Percentiles rank a stretch among this genome's conserved stretches.
These are phyloP conservation scores for Dothideomycetes sp. DNA, from an alignment of 2,329 filamentous ascomycete species.

Conservation along the genomic window DNA sequence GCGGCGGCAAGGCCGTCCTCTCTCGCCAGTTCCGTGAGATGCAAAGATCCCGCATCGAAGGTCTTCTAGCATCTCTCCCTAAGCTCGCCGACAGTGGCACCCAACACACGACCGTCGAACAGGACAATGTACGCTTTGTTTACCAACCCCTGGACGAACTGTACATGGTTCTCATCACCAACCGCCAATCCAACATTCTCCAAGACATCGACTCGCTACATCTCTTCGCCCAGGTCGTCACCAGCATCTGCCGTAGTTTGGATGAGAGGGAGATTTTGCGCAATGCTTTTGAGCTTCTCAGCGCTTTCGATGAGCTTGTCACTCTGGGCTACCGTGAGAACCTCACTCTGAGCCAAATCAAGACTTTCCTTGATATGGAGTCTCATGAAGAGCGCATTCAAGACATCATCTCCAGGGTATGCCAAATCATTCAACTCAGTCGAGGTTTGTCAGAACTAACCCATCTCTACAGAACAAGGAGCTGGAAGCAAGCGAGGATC, in stretches of 20 bases:
- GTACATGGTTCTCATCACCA: constrained; percentile 99
- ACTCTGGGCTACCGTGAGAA: constrained; percentile 95
- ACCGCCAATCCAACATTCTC: constrained; percentile 97
- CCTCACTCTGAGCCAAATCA: constrained; percentile 91
- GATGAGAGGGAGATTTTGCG: constrained; percentile 92
- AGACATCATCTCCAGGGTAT: constrained; percentile 86
- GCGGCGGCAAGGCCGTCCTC: constrained; percentile 95
- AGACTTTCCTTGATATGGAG: constrained; percentile 99
- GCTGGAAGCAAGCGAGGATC: constrained; percentile 92
- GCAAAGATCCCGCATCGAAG: constrained; percentile 92
- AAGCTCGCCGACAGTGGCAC: constrained; percentile 94
- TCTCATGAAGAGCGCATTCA: constrained; percentile 98
- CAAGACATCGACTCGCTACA: constrained; percentile 99
- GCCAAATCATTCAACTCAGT: constrained; percentile 18
- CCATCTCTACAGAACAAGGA: constrained; percentile 73
- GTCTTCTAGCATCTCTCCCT: constrained; percentile 89
- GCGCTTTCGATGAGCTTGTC: constrained; percentile 94
- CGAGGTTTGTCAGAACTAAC: constrained; percentile 15
- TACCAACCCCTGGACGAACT: constrained; percentile 98
- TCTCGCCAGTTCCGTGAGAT: constrained; percentile 98
- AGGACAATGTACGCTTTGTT: constrained; percentile 98
- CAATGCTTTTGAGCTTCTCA: constrained; percentile 92
- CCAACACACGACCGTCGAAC: constrained; percentile 96
- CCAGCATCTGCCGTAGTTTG: constrained; percentile 88
- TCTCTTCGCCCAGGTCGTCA: constrained; percentile 93